phyloP scores from a whole-genome alignment of 805 yeast species.

The Wickerhamiella sergipiensis region DNA sequence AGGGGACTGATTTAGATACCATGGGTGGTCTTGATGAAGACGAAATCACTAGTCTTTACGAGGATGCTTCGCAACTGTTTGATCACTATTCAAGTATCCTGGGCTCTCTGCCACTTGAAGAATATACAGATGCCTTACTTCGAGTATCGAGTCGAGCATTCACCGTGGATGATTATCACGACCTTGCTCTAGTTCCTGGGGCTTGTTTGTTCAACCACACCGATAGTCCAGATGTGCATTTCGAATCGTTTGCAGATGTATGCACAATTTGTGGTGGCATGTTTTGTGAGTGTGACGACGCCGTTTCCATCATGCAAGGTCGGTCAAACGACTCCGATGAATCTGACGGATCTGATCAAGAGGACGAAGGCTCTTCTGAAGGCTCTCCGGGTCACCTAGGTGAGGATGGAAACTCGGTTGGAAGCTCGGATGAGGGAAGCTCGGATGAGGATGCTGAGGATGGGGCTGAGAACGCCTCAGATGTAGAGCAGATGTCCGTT shows the following conservation, averaged over 20 bases:
- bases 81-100: constrained; percentile 12
- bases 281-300: constrained; percentile 29
- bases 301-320: constrained; percentile 14
- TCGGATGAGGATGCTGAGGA: constrained; percentile 11
- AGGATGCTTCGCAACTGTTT: constrained; percentile 24
- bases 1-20: constrained; percentile 48
- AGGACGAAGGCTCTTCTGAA: background rate
- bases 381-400: no score
- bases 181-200: constrained; percentile 70
- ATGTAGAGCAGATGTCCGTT: constrained; percentile 12
- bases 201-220: constrained; percentile 82
- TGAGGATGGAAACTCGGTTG: no score
- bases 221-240: constrained; percentile 49
- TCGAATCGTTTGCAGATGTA: constrained; percentile 42
- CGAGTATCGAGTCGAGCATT: constrained; percentile 68
- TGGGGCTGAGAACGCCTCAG: no score
- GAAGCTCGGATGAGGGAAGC: no score
- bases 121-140: constrained; percentile 39
- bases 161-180: constrained; percentile 62
- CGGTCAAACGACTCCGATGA: constrained; percentile 8
- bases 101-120: constrained; percentile 10
- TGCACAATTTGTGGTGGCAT: constrained; percentile 38
- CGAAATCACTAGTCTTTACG: constrained; percentile 27
- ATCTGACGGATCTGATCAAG: constrained; percentile 10
- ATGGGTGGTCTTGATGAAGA: constrained; percentile 44